Evolutionary conservation across 2,329 filamentous ascomycete species (phyloP).

Genomic region (Xylariaceae sp.): DNA sequence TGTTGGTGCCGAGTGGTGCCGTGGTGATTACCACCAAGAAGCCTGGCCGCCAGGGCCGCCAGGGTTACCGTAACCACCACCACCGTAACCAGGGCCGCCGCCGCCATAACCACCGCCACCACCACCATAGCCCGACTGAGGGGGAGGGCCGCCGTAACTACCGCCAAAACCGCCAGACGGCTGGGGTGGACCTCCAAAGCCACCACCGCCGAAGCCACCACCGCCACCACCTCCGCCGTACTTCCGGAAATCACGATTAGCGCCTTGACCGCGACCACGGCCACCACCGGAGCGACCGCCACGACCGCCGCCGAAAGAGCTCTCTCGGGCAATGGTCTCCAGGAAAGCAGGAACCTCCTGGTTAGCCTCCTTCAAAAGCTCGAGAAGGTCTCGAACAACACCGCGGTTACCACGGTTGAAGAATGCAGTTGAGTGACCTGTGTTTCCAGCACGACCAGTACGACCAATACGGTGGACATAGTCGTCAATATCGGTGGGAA

Average conservation of each 20-base stretch:
- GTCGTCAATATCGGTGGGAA: constrained; percentile 98
- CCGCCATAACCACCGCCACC: constrained; percentile 37
- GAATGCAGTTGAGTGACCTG: constrained; percentile 95
- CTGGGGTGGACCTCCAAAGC: constrained; percentile 36
- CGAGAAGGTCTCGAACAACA: constrained; percentile 91
- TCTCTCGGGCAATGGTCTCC: constrained; percentile 95
- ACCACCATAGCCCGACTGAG: constrained; percentile 24
- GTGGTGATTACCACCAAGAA: constrained; percentile 59
- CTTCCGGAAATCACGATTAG: constrained; percentile 89
- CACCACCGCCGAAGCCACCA: constrained; percentile 36
- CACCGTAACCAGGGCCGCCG: constrained; percentile 41
- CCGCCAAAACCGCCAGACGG: constrained; percentile 40
- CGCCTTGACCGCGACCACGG: constrained; percentile 64
- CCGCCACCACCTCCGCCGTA: constrained; percentile 52
- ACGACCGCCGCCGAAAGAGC: constrained; percentile 70
- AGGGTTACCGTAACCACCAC: constrained; percentile 66
- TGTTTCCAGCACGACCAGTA: constrained; percentile 99
- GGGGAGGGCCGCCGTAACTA: constrained; percentile 33
- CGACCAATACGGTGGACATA: constrained; percentile 99
- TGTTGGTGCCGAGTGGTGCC: no score
- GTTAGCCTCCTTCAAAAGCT: constrained; percentile 98
- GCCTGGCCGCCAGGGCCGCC: constrained; percentile 58
- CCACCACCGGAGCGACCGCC: constrained; percentile 62
- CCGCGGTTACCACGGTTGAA: constrained; percentile 99
- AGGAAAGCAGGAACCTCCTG: constrained; percentile 93